These are phyloP conservation scores for Yamadazyma buinensis DNA, from an alignment of 1,139 yeast genomes.

Conservation along the genomic window DNA sequence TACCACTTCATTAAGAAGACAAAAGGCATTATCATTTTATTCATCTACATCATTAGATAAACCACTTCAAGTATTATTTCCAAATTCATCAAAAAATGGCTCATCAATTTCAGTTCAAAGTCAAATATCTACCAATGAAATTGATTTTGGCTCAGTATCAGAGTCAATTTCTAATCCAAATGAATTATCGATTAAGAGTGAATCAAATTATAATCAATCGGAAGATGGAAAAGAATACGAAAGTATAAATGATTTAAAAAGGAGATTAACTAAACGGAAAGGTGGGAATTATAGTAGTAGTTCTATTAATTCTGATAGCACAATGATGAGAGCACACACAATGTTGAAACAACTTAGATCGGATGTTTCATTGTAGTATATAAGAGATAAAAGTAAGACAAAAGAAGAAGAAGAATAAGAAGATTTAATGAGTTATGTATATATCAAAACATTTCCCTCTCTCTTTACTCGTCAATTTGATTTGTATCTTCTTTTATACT, in stretches of 20 bases:
- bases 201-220: not conserved
- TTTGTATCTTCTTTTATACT: no score
- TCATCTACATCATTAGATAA: slow-evolving; percentile 28
- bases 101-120: slow-evolving; percentile 1
- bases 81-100: not conserved
- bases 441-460: no score
- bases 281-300: slow-evolving; percentile 12
- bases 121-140: not conserved
- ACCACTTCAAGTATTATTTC: slow-evolving; percentile 1
- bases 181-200: no score
- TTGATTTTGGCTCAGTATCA: not conserved
- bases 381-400: no score
- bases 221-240: slow-evolving; percentile 25
- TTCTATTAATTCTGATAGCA: slow-evolving; percentile 22
- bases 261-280: slow-evolving; percentile 37
- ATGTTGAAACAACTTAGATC: slow-evolving; percentile 37
- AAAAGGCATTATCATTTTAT: slow-evolving; percentile 35
- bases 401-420: no score
- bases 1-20: slow-evolving; percentile 25
- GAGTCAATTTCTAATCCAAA: not conserved
- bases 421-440: no score
- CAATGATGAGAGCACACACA: slow-evolving; percentile 37
- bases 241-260: slow-evolving; percentile 35
- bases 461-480: no score
- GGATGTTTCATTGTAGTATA: slow-evolving; percentile 3